phyloP scores from a whole-genome alignment of 2,329 filamentous ascomycete genomes.

The Scytalidium sp. region DNA sequence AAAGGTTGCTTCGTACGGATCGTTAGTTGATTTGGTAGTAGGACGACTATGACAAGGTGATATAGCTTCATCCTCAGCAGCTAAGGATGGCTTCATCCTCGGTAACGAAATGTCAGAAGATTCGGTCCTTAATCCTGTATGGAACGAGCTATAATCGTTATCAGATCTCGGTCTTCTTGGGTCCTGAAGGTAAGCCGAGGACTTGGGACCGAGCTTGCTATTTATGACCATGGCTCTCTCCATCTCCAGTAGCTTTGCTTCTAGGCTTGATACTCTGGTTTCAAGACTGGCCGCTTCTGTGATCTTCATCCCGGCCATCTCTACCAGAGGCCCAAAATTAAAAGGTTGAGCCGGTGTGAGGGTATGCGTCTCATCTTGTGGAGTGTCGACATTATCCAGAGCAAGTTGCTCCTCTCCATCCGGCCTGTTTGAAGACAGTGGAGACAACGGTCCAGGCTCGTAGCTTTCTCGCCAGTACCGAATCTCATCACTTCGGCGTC shows the following conservation, averaged over 20 bases:
- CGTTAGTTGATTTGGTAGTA: slow-evolving; percentile 20
- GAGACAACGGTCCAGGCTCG: slow-evolving; percentile 48
- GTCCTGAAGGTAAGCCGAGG: slow-evolving; percentile 20
- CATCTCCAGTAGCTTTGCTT: slow-evolving; percentile 48
- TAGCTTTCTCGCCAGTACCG: slow-evolving; percentile 63
- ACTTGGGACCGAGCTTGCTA: not conserved
- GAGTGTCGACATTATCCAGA: slow-evolving; percentile 26
- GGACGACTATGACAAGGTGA: slow-evolving; percentile 22
- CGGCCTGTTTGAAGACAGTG: slow-evolving; percentile 45
- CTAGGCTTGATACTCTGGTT: slow-evolving; percentile 48
- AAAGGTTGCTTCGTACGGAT: slow-evolving; percentile 19
- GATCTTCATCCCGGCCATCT: slow-evolving; percentile 54
- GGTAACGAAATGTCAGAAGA: slow-evolving; percentile 24
- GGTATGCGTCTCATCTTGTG: slow-evolving; percentile 7
- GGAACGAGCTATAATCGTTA: slow-evolving; percentile 10
- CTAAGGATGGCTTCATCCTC: slow-evolving; percentile 10
- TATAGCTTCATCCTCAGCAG: slow-evolving; percentile 14
- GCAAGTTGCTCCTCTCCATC: slow-evolving; percentile 29
- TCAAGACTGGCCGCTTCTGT: slow-evolving; percentile 53
- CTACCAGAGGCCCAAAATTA: slow-evolving; percentile 47
- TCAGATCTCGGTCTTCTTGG: slow-evolving; percentile 13
- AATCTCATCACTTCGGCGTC: slow-evolving; percentile 61
- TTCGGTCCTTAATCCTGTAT: slow-evolving; percentile 15
- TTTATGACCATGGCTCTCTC: slow-evolving; percentile 33
- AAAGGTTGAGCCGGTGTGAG: slow-evolving; percentile 46